Evolutionary conservation across 139 green algal genomes (phyloP).

Genomic region (Nannochloris sp.): DNA sequence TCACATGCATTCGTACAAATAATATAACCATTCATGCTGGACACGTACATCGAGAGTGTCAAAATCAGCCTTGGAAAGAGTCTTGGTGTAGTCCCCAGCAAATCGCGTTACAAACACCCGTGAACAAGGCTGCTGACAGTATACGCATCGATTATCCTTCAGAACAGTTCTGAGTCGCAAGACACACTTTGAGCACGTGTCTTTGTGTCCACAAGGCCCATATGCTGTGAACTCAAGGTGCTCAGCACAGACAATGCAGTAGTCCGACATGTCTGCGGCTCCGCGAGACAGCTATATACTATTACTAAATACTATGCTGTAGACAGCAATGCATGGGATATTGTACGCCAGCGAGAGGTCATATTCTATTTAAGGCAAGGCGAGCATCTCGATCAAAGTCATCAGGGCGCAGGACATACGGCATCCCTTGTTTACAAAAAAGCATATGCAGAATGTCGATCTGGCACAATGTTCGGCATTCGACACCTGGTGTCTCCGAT

Average conservation of each 20-base stretch:
- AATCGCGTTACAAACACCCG: constrained; percentile 65
- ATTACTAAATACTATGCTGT: too few species aligned
- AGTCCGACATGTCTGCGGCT: constrained; percentile 11
- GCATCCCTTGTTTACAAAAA: too few species aligned
- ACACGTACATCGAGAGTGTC: constrained; percentile 26
- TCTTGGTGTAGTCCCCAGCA: constrained; percentile 64
- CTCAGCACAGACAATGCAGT: constrained; percentile 83
- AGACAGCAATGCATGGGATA: too few species aligned
- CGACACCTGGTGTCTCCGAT: not conserved
- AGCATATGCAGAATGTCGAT: too few species aligned
- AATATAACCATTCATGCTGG: too few species aligned
- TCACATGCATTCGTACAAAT: too few species aligned
- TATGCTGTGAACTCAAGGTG: constrained; percentile 69
- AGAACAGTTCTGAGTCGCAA: constrained; percentile 73
- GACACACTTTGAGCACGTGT: constrained; percentile 77
- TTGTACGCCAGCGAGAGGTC: too few species aligned
- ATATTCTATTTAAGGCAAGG: too few species aligned
- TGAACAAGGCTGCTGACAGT: constrained; percentile 59
- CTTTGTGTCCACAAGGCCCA: constrained; percentile 76
- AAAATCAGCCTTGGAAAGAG: constrained; percentile 45
- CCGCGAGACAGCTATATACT: too few species aligned
- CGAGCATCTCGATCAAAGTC: too few species aligned
- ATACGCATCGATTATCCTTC: constrained; percentile 71
- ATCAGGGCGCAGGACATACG: too few species aligned
- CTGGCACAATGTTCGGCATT: not conserved